Conservation (phyloP, 805 yeast species). For the Candida piceae region DNA sequence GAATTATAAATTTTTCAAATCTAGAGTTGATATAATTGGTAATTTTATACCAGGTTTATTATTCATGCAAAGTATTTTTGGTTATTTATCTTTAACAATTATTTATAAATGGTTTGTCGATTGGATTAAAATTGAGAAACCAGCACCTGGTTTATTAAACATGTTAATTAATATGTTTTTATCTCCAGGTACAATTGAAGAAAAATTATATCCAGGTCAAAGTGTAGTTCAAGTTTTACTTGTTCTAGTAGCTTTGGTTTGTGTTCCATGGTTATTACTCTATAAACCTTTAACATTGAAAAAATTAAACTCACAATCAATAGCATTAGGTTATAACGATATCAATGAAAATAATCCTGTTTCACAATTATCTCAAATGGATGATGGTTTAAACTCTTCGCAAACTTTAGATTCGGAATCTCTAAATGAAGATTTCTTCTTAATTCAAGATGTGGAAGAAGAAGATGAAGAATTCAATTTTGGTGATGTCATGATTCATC, state of each 20-base stretch:
- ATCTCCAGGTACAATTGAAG: constrained; percentile 85
- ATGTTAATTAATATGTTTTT: constrained; percentile 95
- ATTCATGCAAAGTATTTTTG: constrained; percentile 95
- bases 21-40: constrained; percentile 78
- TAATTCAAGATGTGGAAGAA: constrained; percentile 43
- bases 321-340: constrained; percentile 47
- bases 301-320: constrained; percentile 43
- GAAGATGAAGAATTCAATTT: constrained; percentile 60
- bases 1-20: constrained; percentile 65
- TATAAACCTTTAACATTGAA: constrained; percentile 65
- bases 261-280: constrained; percentile 90
- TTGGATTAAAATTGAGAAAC: constrained; percentile 72
- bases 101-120: constrained; percentile 92
- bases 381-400: constrained; percentile 19
- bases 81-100: constrained; percentile 80
- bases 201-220: constrained; percentile 77
- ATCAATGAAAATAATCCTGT: constrained; percentile 31
- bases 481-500: constrained; percentile 95
- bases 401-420: constrained; percentile 18
- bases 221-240: constrained; percentile 66
- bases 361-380: constrained; percentile 10
- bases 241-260: constrained; percentile 69
- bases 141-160: constrained; percentile 90
- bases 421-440: constrained; percentile 24
- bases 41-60: constrained; percentile 91